Percentiles rank a stretch among this genome's conserved stretches.
Evolutionary conservation across 805 yeast species (phyloP).

Genomic region (Spathaspora passalidarum): DNA sequence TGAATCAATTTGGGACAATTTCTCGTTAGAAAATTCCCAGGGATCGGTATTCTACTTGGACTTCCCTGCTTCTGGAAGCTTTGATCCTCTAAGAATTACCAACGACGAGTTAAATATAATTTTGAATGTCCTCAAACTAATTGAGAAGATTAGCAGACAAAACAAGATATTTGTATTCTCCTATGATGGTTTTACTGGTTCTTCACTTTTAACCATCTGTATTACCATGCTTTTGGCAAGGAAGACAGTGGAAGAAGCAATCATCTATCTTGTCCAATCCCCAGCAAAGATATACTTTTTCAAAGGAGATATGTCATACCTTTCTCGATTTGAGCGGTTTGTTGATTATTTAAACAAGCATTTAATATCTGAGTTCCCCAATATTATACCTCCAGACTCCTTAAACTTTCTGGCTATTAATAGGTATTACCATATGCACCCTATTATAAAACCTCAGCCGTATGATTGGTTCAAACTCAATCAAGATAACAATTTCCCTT

Average conservation of each 20-base stretch:
- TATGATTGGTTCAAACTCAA: conserved; percentile 33
- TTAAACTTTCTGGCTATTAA: conserved; percentile 5
- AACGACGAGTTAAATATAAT: conserved; percentile 23
- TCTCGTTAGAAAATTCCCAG: not conserved
- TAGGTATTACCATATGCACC: conserved; percentile 2
- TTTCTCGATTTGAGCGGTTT: conserved; percentile 28
- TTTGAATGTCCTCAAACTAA: conserved; percentile 28
- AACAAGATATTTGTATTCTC: conserved; percentile 28
- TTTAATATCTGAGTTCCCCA: conserved; percentile 7
- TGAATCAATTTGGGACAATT: conserved; percentile 12
- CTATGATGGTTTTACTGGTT: conserved; percentile 39
- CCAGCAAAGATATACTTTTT: conserved; percentile 26
- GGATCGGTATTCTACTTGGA: conserved; percentile 20
- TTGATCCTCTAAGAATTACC: conserved; percentile 18
- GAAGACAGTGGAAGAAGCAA: conserved; percentile 21
- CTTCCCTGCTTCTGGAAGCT: conserved; percentile 30
- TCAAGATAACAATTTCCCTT: conserved; percentile 35
- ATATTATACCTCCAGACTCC: conserved; percentile 3
- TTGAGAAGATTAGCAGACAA: conserved; percentile 17
- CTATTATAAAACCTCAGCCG: conserved; percentile 4
- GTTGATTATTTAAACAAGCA: conserved; percentile 15
- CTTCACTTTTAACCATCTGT: conserved; percentile 21
- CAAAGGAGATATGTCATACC: conserved; percentile 26
- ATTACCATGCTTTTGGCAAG: conserved; percentile 11
- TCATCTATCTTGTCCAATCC: conserved; percentile 13